Evolutionary conservation across 345 rosid genomes (phyloP), one percentile per base, ranked within the genome.

Genomic region (Salix koriyanagi): DNA sequence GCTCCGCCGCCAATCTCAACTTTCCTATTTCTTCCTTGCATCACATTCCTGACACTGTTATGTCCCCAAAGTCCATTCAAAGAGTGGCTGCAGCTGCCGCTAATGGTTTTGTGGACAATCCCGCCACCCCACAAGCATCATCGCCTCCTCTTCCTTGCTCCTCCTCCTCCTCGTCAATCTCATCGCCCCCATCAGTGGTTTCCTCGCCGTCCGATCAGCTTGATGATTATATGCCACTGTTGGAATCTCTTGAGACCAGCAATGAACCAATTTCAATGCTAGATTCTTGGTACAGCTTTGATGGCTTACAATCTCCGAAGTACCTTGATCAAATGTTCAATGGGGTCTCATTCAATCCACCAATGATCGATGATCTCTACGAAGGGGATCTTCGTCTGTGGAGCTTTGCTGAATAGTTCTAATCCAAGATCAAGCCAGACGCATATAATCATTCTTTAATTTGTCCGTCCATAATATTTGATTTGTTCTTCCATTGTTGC

Each of bases 21-120:
- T 96, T 96, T 84, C 97, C 98, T 0, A 30, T 77, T 70, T 72
- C 88, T 50, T 79, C 87, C 32, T 76, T 87, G 0, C 77, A 83
- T 74, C 77, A 83, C 76, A 68, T 79, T 69, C 88, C 85, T 69
- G 80, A 85, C 67, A 76, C 89, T 56, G 42, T 81, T 66, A 80
- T 93, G 89, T 93, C 98, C 58, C 99, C 99, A 1, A 96, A 91
- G 73, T 88, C 96, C 26, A 92, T 96, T 75, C 99, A 96, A 84
- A 90, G 91, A 73, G 77, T 85, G 11, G 99, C 99, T 4, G 92
- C 99, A 0, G 90, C 90, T 4, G 98, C 99, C 3, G 96, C 96
- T 19, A 84, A 84, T 69, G 16, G 70, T 48, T 75, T 79, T 68
- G 9, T 30, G 32, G 80, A 74, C 71, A 70, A 68, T 32, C 70